A percentile compares a stretch with the other conserved stretches of the same genome.
phyloP scores from a whole-genome alignment of 345 rosid species.

The Pistacia vera region DNA sequence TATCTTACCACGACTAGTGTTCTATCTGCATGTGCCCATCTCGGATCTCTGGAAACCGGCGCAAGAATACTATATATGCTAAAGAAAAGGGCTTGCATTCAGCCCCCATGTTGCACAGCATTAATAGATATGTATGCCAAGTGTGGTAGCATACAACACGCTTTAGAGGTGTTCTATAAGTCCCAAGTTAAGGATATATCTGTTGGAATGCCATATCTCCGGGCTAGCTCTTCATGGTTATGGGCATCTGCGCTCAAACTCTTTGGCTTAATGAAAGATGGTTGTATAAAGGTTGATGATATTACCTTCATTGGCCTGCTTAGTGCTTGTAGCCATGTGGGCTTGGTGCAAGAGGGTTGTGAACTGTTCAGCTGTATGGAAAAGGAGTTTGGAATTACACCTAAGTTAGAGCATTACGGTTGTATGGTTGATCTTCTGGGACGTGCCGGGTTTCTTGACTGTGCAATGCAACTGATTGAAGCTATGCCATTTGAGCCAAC shows the following conservation, averaged over 20 bases:
- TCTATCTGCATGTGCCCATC: slow-evolving; percentile 28
- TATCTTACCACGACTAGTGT: slow-evolving; percentile 21
- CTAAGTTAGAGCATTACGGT: slow-evolving; percentile 33
- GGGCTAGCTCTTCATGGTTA: slow-evolving; percentile 29
- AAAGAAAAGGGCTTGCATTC: slow-evolving; percentile 17
- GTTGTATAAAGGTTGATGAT: slow-evolving; percentile 16
- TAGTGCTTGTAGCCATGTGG: slow-evolving; percentile 33
- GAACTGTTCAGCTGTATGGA: slow-evolving; percentile 23
- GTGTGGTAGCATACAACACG: slow-evolving; percentile 28
- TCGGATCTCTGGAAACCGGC: slow-evolving; percentile 28
- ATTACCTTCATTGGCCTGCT: slow-evolving; percentile 29
- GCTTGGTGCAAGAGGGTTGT: slow-evolving; percentile 32
- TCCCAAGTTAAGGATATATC: slow-evolving; percentile 26
- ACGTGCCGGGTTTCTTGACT: slow-evolving; percentile 17
- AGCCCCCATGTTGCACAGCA: slow-evolving; percentile 26
- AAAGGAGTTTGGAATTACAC: slow-evolving; percentile 22
- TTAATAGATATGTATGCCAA: slow-evolving; percentile 33
- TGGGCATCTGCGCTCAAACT: slow-evolving; percentile 26
- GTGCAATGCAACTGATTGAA: slow-evolving; percentile 19
- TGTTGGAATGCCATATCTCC: slow-evolving; percentile 32
- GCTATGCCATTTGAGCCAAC: slow-evolving; percentile 29
- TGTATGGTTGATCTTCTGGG: slow-evolving; percentile 34
- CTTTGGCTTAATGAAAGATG: slow-evolving; percentile 15
- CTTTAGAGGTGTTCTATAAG: slow-evolving; percentile 17
- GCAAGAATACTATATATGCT: slow-evolving; percentile 6